These are phyloP conservation scores for Thoreauomyces humboldtii DNA, from an alignment of 192 early-diverging fungal genomes.

Conservation along the genomic window DNA sequence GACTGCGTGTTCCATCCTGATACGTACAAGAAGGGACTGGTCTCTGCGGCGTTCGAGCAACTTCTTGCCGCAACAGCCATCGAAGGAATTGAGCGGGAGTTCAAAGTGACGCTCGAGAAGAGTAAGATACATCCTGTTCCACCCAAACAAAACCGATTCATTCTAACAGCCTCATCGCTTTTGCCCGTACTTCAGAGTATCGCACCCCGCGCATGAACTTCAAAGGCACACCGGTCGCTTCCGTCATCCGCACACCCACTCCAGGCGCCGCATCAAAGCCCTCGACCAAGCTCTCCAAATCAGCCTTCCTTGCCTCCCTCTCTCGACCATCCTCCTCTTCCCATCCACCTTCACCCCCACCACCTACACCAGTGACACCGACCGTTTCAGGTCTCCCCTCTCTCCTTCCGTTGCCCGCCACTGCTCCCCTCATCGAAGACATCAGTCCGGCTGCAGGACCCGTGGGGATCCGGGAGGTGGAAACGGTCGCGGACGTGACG, in stretches of 20 bases:
- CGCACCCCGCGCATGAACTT: constrained; percentile 43
- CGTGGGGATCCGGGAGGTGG: background rate
- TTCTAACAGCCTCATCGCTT: no score
- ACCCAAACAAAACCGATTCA: no score
- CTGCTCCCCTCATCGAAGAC: constrained; percentile 14
- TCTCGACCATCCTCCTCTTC: no score
- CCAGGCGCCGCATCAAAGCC: background rate
- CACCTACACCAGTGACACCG: no score
- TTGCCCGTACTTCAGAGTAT: constrained; percentile 41
- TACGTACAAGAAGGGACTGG: constrained; percentile 32
- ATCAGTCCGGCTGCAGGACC: background rate
- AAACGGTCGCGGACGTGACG: background rate
- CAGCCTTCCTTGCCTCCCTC: no score
- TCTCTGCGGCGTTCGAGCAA: constrained; percentile 36
- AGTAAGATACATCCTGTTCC: no score
- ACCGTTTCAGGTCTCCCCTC: no score
- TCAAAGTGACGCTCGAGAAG: constrained; percentile 33
- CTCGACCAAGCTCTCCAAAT: no score
- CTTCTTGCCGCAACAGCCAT: constrained; percentile 46
- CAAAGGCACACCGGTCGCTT: constrained; percentile 40
- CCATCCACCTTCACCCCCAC: no score
- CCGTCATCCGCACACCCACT: constrained; percentile 45
- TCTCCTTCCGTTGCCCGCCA: no score
- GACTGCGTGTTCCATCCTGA: constrained; percentile 59
- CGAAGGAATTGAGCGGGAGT: constrained; percentile 53